phyloP scores from a whole-genome alignment of 768 basidiomycete species.

The Lactarius sp. region DNA sequence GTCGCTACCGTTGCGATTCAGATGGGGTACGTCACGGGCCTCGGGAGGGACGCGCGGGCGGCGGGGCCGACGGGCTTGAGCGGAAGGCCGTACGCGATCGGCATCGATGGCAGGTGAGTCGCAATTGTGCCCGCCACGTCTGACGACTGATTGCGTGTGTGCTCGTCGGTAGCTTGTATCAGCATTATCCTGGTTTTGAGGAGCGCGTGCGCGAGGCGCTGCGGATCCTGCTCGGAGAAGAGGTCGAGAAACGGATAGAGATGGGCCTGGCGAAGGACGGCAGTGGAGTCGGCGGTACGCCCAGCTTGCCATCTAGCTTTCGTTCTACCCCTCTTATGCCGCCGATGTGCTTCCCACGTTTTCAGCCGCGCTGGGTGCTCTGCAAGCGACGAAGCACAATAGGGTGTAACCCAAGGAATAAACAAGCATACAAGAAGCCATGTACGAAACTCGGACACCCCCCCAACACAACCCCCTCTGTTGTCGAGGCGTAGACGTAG shows the following conservation, averaged over 20 bases:
- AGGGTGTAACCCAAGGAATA: not conserved
- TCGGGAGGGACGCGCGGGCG: slow-evolving; percentile 33
- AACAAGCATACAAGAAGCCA: not conserved
- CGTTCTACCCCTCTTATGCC: slow-evolving; percentile 11
- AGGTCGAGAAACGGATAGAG: slow-evolving; percentile 72
- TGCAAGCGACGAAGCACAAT: slow-evolving; percentile 66
- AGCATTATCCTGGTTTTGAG: slow-evolving; percentile 89
- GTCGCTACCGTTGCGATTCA: slow-evolving; percentile 83
- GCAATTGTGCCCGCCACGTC: not conserved
- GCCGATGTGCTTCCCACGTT: not conserved
- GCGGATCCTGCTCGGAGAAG: slow-evolving; percentile 67
- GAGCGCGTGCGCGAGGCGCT: slow-evolving; percentile 69
- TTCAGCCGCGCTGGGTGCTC: slow-evolving; percentile 81
- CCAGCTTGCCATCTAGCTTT: not conserved
- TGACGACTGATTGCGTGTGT: not conserved
- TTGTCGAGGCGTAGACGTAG: not conserved
- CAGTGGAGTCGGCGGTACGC: slow-evolving; percentile 91
- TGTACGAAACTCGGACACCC: not conserved
- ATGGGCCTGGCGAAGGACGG: slow-evolving; percentile 97
- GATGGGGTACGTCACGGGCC: slow-evolving; percentile 59
- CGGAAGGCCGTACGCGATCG: slow-evolving; percentile 63
- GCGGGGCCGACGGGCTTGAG: slow-evolving; percentile 28
- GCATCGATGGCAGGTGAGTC: slow-evolving; percentile 86
- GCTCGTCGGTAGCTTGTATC: slow-evolving; percentile 59
- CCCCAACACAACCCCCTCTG: not conserved